Percentiles rank a stretch among this genome's conserved stretches.
phyloP scores from a whole-genome alignment of 129 eudicot species.

The Cynara cardunculus region DNA sequence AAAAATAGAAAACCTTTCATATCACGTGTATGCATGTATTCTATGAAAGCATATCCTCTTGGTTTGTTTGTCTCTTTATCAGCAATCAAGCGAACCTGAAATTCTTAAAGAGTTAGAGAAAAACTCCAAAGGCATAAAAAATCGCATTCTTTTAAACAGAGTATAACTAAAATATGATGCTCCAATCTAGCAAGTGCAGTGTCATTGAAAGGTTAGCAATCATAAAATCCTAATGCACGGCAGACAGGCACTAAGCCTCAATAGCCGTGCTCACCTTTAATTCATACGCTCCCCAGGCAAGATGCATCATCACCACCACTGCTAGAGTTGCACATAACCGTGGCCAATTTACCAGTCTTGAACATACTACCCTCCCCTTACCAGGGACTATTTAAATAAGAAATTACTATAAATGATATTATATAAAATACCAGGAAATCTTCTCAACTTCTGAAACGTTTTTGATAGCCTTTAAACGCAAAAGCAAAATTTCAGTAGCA shows the following conservation, averaged over 20 bases:
- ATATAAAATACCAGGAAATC: constrained; percentile 67
- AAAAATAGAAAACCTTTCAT: constrained; percentile 68
- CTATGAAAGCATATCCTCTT: constrained; percentile 94
- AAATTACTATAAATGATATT: constrained; percentile 27
- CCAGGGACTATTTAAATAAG: constrained; percentile 55
- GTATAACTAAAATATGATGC: constrained; percentile 2
- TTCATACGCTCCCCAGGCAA: constrained; percentile 61
- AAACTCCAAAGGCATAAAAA: neutral
- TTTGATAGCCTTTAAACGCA: constrained; percentile 59
- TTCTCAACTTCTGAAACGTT: constrained; percentile 57
- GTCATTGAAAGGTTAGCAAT: constrained; percentile 20
- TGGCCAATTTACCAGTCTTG: constrained; percentile 59
- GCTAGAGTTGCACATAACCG: constrained; percentile 66
- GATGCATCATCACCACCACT: constrained; percentile 78
- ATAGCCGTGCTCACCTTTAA: constrained; percentile 99
- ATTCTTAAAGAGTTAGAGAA: constrained; percentile 7
- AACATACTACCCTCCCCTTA: constrained; percentile 75
- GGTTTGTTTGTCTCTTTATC: constrained; percentile 82
- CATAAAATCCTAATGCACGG: constrained; percentile 81
- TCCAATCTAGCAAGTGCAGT: constrained; percentile 21
- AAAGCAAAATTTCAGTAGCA: constrained; percentile 62
- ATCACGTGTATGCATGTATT: constrained; percentile 91
- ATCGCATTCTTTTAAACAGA: neutral
- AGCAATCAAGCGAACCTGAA: constrained; percentile 83
- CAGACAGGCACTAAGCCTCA: constrained; percentile 85